A percentile compares a stretch with the other conserved stretches of the same genome.
Evolutionary conservation across 108 stramenopile genomes (phyloP).

Genomic region (Parmales sp.): DNA sequence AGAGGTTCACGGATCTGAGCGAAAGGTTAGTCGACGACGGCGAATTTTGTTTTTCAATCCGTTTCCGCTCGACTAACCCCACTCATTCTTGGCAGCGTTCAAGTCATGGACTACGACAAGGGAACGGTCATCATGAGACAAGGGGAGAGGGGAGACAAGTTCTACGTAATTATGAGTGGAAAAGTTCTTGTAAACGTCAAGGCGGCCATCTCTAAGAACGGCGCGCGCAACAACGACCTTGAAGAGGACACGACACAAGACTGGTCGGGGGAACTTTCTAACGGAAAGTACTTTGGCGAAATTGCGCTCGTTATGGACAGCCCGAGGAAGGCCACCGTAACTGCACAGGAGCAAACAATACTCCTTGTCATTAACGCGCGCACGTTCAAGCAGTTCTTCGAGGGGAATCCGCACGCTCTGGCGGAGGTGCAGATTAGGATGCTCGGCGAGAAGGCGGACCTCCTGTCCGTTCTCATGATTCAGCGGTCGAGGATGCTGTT

Average conservation of each 20-base stretch:
- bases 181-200: neutral
- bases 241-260: no score
- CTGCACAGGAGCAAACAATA: neutral
- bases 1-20: neutral
- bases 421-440: conserved; percentile 3
- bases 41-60: no score
- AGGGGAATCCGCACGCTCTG: neutral
- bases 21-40: neutral
- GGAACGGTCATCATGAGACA: neutral
- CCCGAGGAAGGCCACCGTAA: conserved; percentile 6
- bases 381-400: conserved; percentile 4
- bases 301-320: neutral
- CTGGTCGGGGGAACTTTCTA: neutral
- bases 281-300: neutral
- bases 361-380: neutral
- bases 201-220: neutral
- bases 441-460: conserved; percentile 4
- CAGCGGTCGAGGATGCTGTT: neutral
- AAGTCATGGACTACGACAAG: neutral
- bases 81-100: no score
- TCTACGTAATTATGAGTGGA: conserved; percentile 2
- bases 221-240: neutral
- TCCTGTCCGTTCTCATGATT: neutral
- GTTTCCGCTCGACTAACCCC: no score
- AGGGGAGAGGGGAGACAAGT: conserved; percentile 4